phyloP scores from a whole-genome alignment of 257 asterid species.

The Solanum chiquidenum region DNA sequence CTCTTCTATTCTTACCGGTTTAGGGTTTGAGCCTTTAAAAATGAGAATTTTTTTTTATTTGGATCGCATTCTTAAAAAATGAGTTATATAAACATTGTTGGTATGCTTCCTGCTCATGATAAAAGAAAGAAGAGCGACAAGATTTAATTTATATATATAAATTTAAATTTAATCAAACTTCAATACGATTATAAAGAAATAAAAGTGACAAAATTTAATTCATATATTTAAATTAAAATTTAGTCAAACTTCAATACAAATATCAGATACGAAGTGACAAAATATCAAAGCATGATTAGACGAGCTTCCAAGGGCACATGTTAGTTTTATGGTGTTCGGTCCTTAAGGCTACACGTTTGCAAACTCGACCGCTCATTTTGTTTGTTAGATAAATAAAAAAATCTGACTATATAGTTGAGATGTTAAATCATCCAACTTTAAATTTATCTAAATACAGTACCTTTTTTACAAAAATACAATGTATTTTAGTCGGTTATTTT shows the following conservation, averaged over 20 bases:
- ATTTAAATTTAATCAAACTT: not conserved
- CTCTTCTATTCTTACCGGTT: accelerated
- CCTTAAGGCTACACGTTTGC: not conserved
- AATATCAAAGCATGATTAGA: not conserved
- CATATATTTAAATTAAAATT: too few species aligned
- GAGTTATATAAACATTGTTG: too few species aligned
- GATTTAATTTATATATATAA: too few species aligned
- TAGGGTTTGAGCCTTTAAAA: not conserved
- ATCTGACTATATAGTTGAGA: not conserved
- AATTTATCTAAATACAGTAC: not conserved
- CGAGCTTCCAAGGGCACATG: not conserved
- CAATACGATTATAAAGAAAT: not conserved
- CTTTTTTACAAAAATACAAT: not conserved
- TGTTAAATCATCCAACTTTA: not conserved
- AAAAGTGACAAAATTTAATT: too few species aligned
- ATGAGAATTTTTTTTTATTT: not conserved
- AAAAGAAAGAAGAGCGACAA: too few species aligned
- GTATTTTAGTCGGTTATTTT: not conserved
- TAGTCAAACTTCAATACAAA: accelerated
- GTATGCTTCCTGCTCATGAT: too few species aligned
- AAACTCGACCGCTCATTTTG: not conserved
- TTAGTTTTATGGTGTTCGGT: not conserved
- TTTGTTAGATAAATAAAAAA: not conserved
- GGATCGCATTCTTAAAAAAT: too few species aligned
- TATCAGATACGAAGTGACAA: not conserved